phyloP scores from a whole-genome alignment of 306 rosid genomes.

The Amphicarpaea edgeworthii region DNA sequence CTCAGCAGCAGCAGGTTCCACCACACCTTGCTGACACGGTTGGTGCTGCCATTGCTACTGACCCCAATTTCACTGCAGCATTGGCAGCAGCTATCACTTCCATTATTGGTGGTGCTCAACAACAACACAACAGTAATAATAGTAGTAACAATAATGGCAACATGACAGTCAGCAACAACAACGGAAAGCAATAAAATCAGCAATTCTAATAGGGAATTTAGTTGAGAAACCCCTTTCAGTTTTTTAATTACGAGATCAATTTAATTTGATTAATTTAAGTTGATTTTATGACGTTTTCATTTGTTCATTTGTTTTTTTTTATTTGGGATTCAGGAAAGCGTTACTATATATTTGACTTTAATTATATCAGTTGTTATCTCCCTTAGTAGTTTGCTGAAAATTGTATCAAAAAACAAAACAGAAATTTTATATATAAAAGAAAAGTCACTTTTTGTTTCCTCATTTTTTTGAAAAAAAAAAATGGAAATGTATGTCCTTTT shows the following conservation, averaged over 20 bases:
- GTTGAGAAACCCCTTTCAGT: background rate
- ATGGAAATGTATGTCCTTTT: background rate
- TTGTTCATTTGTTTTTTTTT: background rate
- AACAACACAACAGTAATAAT: constrained; percentile 42
- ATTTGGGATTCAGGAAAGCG: constrained; percentile 28
- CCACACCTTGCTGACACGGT: constrained; percentile 57
- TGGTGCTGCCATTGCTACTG: constrained; percentile 73
- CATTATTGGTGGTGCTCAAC: constrained; percentile 58
- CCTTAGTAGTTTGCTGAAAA: constrained; percentile 38
- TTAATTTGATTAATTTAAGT: constrained; percentile 21
- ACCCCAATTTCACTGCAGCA: constrained; percentile 76
- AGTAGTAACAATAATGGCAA: constrained; percentile 7
- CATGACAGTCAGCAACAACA: constrained; percentile 38
- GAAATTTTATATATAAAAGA: constrained; percentile 14
- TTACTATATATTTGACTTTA: constrained; percentile 18
- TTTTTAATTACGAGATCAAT: background rate
- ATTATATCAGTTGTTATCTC: constrained; percentile 49
- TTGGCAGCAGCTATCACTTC: constrained; percentile 75
- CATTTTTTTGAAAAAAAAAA: background rate
- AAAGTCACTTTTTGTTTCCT: constrained; percentile 33
- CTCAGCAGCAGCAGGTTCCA: no score
- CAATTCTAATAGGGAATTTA: constrained; percentile 45
- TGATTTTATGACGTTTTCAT: constrained; percentile 33
- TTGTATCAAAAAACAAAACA: constrained; percentile 24
- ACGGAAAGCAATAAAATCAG: constrained; percentile 52